Base-by-base conservation (phyloP, 2,329 filamentous ascomycete genomes). In the Tolypocladium endophyticum region DNA sequence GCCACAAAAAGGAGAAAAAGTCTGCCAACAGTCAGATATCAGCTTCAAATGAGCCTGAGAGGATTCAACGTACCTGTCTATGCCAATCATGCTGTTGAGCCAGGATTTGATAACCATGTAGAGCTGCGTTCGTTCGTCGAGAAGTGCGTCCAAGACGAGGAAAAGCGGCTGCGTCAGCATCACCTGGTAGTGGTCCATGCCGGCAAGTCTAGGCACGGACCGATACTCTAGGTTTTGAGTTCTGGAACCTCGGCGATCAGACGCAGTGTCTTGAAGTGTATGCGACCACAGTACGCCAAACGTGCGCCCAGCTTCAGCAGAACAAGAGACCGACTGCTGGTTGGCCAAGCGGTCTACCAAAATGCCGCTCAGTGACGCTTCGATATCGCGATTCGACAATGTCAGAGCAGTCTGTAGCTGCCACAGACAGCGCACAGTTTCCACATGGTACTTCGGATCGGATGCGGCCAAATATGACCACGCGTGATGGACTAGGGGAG, bases 361-460 rank as follows among this genome's bases (percentile, higher is more conserved):
- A 2, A 92, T 74, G 33, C 82, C 80, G 30, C 86, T 82, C 47
- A 96, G 84, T 0, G 89, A 85, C 30, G 90, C 90, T 72, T 96
- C 92, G 5, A 96, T 87, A 54, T 92, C 84, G 57, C 88, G 86
- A 65, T 87, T 86, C 1, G 81, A 76, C 45, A 81, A 76, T 1
- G 87, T 83, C 16, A 96, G 81, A 0, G 86, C 82, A 30, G 81
- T 83, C 66, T 97, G 92, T 57, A 99, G 76, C 64, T 91, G 86
- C 90, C 94, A 96, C 45, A 99, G 77, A 65, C 86, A 88, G 60
- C 89, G 86, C 11, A 95, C 90, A 23, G 92, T 87, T 75, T 99
- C 95, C 38, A 99, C 92, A 69, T 97, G 94, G 65, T 93, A 95
- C 69, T 96, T 96, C 0, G 92, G 92, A 63, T 87, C 87, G 16